Base-by-base conservation (phyloP, 441 rosid species). In the Geranium incanum region DNA sequence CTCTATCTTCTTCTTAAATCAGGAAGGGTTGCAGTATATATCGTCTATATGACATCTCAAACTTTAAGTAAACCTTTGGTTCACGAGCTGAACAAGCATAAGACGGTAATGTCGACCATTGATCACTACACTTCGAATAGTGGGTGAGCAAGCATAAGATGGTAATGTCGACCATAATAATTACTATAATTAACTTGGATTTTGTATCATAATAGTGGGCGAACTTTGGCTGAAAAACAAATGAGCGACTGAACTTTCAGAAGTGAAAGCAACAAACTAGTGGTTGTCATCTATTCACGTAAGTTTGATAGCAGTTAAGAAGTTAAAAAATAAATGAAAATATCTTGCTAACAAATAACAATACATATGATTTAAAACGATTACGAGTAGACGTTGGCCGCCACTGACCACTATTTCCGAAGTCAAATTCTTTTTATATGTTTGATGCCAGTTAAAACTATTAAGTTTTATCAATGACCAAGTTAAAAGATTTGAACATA, bases 1-100 rank as follows among this genome's bases (percentile, higher is more conserved):
- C 52, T 15, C 19, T 52, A 5, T 15, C 15, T n/a, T 15, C 13
- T n/a, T 52, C 19, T 15, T n/a, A 52, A 13, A 52, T n/a, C 5
- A 3, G 60, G 15, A 52, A 45, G 52, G 50, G 23, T 60, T 6
- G 36, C 69, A 65, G 18, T 28, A 11, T 13, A 43, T 63, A 37
- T 64, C 68, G 33, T 45, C n/a, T 45, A 45, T 45, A 45, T 45
- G 9, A 45, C 52, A 45, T 45, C 52, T 60, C 8, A 70, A 36
- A 52, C 39, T 59, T 68, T 11, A 65, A 28, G 5, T 12, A n/a
- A 4, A 21, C 11, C 7, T n/a, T 15, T 2, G 16, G 60, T 52
- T 52, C 60, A 52, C 60, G 15, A 52, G 19, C 19, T 52, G 60
- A 52, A 52, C 16, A n/a, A 52, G 19, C 60, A 3, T 12, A 15